Evolutionary conservation across 352 stramenopile species (phyloP).

Genomic region (Blastocystis sp.): DNA sequence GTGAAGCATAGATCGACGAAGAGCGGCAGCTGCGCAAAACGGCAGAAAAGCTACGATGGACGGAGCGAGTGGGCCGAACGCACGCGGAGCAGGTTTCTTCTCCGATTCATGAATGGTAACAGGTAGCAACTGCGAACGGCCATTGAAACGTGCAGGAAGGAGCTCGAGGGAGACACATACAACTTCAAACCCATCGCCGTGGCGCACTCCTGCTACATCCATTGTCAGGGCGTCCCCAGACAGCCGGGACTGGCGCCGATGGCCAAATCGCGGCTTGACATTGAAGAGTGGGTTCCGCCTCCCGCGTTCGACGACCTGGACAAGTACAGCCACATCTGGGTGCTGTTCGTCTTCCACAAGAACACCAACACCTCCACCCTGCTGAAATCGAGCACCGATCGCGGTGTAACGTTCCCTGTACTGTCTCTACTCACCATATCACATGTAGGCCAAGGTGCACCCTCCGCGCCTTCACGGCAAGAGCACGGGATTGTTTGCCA

Average conservation of each 20-base stretch:
- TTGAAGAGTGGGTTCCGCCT: slow-evolving; percentile 78
- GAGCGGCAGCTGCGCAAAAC: slow-evolving; percentile 50
- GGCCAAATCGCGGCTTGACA: slow-evolving; percentile 77
- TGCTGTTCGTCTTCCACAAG: slow-evolving; percentile 86
- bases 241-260: slow-evolving; percentile 79
- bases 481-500: slow-evolving; percentile 84
- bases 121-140: slow-evolving; percentile 53
- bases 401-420: slow-evolving; percentile 65
- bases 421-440: background rate
- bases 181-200: slow-evolving; percentile 77
- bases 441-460: slow-evolving; percentile 66
- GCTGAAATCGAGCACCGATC: slow-evolving; percentile 51
- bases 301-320: slow-evolving; percentile 79
- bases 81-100: slow-evolving; percentile 48
- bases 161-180: slow-evolving; percentile 78
- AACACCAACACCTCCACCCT: slow-evolving; percentile 82
- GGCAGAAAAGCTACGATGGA: slow-evolving; percentile 56
- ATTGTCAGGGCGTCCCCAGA: slow-evolving; percentile 81
- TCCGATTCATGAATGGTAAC: background rate
- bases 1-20: slow-evolving; percentile 9
- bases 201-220: slow-evolving; percentile 81
- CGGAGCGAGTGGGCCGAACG: slow-evolving; percentile 53
- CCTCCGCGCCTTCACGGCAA: slow-evolving; percentile 76
- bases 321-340: slow-evolving; percentile 84
- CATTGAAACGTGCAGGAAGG: slow-evolving; percentile 55